Evolutionary conservation across 768 basidiomycete genomes (phyloP).

Genomic region (Trametes maxima): DNA sequence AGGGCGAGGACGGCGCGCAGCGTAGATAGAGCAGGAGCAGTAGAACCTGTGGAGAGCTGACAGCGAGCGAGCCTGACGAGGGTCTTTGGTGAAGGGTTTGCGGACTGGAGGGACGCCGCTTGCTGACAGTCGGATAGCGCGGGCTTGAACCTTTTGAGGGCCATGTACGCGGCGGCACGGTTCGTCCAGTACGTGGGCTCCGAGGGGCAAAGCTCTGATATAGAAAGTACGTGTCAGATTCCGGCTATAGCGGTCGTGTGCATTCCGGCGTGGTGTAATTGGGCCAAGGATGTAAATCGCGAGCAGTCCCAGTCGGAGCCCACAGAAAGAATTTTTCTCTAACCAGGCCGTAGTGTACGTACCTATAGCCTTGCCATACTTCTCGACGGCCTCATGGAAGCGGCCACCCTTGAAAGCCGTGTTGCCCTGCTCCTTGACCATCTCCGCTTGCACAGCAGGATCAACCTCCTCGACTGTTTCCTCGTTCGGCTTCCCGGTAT

Average conservation of each 20-base stretch:
- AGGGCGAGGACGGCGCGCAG: constrained; percentile 60
- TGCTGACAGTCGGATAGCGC: constrained; percentile 82
- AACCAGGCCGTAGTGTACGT: constrained; percentile 9
- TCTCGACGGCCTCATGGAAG: constrained; percentile 69
- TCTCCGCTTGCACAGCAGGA: constrained; percentile 53
- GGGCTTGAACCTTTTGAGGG: constrained; percentile 69
- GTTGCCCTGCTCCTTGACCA: constrained; percentile 76
- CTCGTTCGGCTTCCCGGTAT: neutral
- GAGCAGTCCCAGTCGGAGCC: neutral
- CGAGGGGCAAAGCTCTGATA: constrained; percentile 30
- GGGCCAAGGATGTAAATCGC: no score
- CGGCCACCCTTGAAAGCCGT: constrained; percentile 65
- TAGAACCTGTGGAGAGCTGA: constrained; percentile 76
- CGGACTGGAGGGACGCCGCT: constrained; percentile 66
- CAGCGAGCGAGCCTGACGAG: constrained; percentile 82
- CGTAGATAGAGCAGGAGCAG: constrained; percentile 66
- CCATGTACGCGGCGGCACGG: constrained; percentile 85
- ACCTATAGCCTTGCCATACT: constrained; percentile 80
- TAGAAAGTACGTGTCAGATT: neutral
- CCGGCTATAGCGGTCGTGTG: no score
- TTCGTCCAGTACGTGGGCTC: constrained; percentile 85
- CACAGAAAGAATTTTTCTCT: neutral
- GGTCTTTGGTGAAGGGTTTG: constrained; percentile 68
- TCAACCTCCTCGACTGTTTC: constrained; percentile 32
- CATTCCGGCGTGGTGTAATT: no score